A percentile compares a stretch with the other conserved stretches of the same genome.
Conservation (phyloP, 2,329 filamentous ascomycete species). For the Neoarthrinium moseri region DNA sequence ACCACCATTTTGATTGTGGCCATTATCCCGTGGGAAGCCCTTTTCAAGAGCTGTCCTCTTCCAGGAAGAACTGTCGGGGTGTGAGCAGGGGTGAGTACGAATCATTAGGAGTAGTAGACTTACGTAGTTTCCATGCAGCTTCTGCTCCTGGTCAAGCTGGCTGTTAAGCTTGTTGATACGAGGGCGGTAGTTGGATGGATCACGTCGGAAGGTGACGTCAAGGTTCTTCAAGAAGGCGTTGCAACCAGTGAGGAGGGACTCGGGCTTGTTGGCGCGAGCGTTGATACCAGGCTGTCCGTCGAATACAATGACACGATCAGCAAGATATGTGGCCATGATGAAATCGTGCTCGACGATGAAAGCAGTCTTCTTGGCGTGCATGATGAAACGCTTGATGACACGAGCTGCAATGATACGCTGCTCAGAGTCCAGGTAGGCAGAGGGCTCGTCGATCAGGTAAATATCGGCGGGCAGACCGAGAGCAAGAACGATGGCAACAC, state of each 20-base stretch:
- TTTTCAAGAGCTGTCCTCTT: conserved; percentile 69
- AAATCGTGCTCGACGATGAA: conserved; percentile 91
- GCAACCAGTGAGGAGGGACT: conserved; percentile 92
- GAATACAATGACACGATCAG: conserved; percentile 97
- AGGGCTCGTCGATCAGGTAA: conserved; percentile 97
- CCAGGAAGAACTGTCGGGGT: conserved; percentile 78
- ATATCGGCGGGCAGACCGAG: conserved; percentile 95
- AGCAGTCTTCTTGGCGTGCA: conserved; percentile 99
- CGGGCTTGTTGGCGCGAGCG: conserved; percentile 82
- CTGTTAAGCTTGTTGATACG: conserved; percentile 98
- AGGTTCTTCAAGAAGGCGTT: conserved; percentile 96
- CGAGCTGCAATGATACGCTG: conserved; percentile 96
- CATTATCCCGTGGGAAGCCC: conserved; percentile 50
- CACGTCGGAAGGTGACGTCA: conserved; percentile 97
- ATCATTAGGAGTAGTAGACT: too few relatives aligned
- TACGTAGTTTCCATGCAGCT: conserved; percentile 87
- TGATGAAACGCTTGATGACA: conserved; percentile 99
- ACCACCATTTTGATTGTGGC: conserved; percentile 22
- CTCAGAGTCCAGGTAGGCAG: conserved; percentile 90
- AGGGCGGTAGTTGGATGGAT: conserved; percentile 92
- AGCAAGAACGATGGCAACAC: conserved; percentile 96
- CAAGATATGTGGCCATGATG: conserved; percentile 66
- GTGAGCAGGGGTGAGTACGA: conserved; percentile 8
- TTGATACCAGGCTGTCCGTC: conserved; percentile 90
- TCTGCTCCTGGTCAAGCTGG: conserved; percentile 98